Evolutionary conservation across 1,284 basidiomycete genomes (phyloP), one percentile per base, ranked within the genome.

Genomic region (Cryptococcus sp.): DNA sequence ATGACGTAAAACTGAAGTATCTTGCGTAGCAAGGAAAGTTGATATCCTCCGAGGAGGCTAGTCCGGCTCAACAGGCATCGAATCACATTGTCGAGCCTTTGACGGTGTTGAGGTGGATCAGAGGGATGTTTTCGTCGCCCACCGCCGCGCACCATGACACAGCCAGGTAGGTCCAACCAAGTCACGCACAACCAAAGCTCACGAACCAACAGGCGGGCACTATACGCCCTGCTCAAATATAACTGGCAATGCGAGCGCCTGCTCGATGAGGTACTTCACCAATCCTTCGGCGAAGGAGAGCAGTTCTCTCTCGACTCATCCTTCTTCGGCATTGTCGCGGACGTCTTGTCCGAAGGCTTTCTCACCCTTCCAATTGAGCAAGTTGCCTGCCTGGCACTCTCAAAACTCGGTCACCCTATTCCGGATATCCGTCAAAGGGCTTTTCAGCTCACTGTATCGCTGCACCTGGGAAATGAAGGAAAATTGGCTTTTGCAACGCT

Each of bases 321-420:
- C 25, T 88, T 92, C 76, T 95, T 96, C 68, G 87, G 89, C 65
- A 86, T 89, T 23, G 81, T 94, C 1, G 84, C 85, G 1, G 88
- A 91, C 46, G 83, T 88, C n/a, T 56, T 76, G 19, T 56, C 61
- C 16, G 75, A 78, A 23, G 69, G 73, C 10, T 61, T 63, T 15
- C 59, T 76, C 22, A 80, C 90, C 37, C 84, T 87, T 68, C 83
- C 82, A 3, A 76, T 78, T 8, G 82, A 86, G 7, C 91, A 95
- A 69, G 81, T 86, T 11, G 83, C 87, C n/a, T 93, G 88, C 66
- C 81, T 95, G 5, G 89, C 88, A 0, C 79, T 96, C 11, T 87
- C 89, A 20, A 95, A 95, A 73, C 83, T 97, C 3, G 89, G 89
- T 38, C 89, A 95, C 73, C 84, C 86, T 2, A 82, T 85, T 34